Conservation (phyloP, 345 rosid genomes). For the Gossypium mustelinum region DNA sequence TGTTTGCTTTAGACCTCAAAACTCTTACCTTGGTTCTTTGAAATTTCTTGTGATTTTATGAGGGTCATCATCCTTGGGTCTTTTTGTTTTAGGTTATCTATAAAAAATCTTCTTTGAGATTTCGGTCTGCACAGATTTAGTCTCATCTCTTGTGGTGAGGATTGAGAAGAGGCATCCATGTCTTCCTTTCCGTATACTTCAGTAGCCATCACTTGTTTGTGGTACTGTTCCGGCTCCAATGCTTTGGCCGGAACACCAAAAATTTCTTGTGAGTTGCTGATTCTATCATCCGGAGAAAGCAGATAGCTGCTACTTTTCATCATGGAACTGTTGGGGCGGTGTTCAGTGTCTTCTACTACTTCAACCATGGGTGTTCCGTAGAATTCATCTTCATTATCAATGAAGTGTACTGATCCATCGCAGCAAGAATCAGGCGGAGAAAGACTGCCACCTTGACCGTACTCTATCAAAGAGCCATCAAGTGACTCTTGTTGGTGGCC, state of each 20-base stretch:
- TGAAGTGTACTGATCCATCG: constrained; percentile 18
- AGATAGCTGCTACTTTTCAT: constrained; percentile 2
- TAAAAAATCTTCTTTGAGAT: constrained; percentile 36
- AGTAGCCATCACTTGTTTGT: constrained; percentile 15
- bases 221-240: constrained; percentile 19
- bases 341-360: constrained; percentile 11
- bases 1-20: constrained; percentile 12
- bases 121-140: constrained; percentile 14
- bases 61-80: constrained; percentile 15
- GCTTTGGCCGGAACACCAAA: constrained; percentile 20
- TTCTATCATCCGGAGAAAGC: constrained; percentile 15
- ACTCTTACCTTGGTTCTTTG: constrained; percentile 38
- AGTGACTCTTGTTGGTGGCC: constrained; percentile 16
- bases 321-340: constrained; percentile 12
- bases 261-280: constrained; percentile 19
- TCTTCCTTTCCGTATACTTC: constrained; percentile 23
- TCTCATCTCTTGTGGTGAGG: constrained; percentile 12
- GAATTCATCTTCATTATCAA: constrained; percentile 17
- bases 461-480: constrained; percentile 14
- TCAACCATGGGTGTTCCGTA: constrained; percentile 15
- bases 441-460: constrained; percentile 14
- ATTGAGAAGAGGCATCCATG: constrained; percentile 13
- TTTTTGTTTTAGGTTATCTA: constrained; percentile 16
- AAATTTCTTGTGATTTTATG: constrained; percentile 20
- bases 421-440: constrained; percentile 21